A percentile compares a stretch with the other conserved stretches of the same genome.
Conservation (phyloP, 2,329 filamentous ascomycete genomes). For the Clarireedia paspali region DNA sequence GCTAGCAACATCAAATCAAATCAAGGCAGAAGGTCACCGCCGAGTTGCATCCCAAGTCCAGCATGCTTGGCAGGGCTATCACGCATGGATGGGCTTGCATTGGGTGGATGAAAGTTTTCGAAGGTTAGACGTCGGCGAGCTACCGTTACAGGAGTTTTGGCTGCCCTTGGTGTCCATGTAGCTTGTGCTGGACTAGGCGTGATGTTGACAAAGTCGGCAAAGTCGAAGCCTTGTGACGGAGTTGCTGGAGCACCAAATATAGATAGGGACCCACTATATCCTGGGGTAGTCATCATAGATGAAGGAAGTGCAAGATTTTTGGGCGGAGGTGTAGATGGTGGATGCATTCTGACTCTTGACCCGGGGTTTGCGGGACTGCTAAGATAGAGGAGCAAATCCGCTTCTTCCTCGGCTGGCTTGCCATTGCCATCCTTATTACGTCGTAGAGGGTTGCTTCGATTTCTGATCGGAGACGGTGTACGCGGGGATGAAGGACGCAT, state of each 20-base stretch:
- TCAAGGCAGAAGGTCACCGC: conserved; percentile 52
- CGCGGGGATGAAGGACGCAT: conserved; percentile 74
- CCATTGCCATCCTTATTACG: conserved; percentile 44
- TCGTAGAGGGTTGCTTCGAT: conserved; percentile 39
- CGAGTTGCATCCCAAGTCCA: conserved; percentile 57
- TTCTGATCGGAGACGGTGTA: conserved; percentile 65
- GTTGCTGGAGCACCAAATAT: conserved; percentile 67
- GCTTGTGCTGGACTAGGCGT: conserved; percentile 91
- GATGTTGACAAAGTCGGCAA: conserved; percentile 95
- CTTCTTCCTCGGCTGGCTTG: conserved; percentile 69
- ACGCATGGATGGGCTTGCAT: conserved; percentile 15
- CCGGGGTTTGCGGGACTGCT: conserved; percentile 69
- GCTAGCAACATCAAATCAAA: not conserved
- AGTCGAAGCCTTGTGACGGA: conserved; percentile 79
- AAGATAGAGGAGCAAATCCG: conserved; percentile 73
- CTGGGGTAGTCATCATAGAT: conserved; percentile 84
- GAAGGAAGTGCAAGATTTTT: conserved; percentile 65
- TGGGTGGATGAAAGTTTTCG: conserved; percentile 20
- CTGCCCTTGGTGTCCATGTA: conserved; percentile 48
- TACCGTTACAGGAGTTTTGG: conserved; percentile 24
- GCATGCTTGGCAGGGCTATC: conserved; percentile 33
- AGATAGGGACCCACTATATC: conserved; percentile 53
- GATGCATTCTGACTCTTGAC: conserved; percentile 50
- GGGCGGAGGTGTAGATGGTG: conserved; percentile 69
- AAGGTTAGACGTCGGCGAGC: conserved; percentile 25